Base-by-base conservation (phyloP, 305 asterid genomes). In the Fraxinus paxiana region DNA sequence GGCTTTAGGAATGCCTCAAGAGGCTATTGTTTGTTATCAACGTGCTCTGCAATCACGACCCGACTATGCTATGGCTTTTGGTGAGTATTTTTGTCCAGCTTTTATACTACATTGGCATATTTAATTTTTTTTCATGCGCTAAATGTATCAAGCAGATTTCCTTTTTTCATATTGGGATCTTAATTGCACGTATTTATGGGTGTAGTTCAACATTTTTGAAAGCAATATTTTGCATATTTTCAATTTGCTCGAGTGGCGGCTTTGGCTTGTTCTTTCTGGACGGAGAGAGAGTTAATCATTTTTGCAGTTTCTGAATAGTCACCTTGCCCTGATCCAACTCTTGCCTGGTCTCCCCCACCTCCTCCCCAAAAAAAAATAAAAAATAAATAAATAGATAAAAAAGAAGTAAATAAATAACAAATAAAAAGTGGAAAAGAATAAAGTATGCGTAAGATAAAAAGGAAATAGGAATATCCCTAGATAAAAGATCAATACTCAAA, bases 1-100 rank as follows among this genome's bases (percentile, higher is more conserved):
- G 99, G 99, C 97, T 84, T 84, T 93, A 94, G 93, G 93, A 85
- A 92, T 94, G 96, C 88, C 91, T 24, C 98, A 96, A 89, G 98
- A 96, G 87, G 97, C 99, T 80, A 92, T 93, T 74, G 48, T 90
- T 35, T 96, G 98, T 84, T 94, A 94, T 89, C 98, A 96, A 79
- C 95, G 91, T 51, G 97, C 97, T 79, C 90, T 96, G 85, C 98
- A 94, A 89, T 91, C 92, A 41, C 91, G 97, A 34, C 98, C 99
- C 38, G 99, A 94, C 87, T 88, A 87, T 59, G 91, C 99, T 54
- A 92, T 92, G 98, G 97, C 98, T 78, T 96, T 87, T 83, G 97
- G 99, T 96, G 89, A 87, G 98, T 84, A 48, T 43, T 81, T 72
- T 31, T 38, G 73, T 77, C n/a, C 71, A 63, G 12, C 67, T 80